Percentiles rank a stretch among this genome's conserved stretches.
phyloP scores from a whole-genome alignment of 805 yeast genomes.

The Candida cerambycidarum region DNA sequence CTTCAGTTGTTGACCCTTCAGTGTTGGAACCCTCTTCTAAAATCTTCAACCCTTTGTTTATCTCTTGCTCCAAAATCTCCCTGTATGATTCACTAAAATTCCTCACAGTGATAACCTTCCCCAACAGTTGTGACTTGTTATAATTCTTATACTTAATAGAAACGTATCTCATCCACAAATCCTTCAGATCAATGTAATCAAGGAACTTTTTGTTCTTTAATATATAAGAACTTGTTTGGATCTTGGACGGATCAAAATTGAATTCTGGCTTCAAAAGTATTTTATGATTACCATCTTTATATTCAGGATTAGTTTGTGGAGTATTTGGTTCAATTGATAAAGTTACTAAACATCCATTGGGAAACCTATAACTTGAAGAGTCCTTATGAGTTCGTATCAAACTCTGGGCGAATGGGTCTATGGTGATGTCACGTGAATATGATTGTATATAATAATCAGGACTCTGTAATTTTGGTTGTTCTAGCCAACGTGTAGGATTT shows the following conservation, averaged over 20 bases:
- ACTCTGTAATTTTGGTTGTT: slow-evolving; percentile 21
- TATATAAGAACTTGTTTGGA: slow-evolving; percentile 25
- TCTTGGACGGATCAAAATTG: not conserved
- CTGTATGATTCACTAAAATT: slow-evolving; percentile 13
- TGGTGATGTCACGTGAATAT: slow-evolving; percentile 16
- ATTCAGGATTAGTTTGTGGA: not conserved
- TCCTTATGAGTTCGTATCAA: slow-evolving; percentile 28
- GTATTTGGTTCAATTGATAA: not conserved
- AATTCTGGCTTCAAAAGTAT: slow-evolving; percentile 15
- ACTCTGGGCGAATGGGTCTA: slow-evolving; percentile 30
- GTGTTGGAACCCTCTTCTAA: no score
- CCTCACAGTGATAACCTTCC: not conserved
- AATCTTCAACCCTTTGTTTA: slow-evolving; percentile 12
- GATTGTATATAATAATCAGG: slow-evolving; percentile 17
- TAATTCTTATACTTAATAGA: slow-evolving; percentile 27
- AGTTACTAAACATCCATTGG: slow-evolving; percentile 26
- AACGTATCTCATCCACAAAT: slow-evolving; percentile 21
- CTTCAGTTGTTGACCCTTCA: slow-evolving; percentile 1
- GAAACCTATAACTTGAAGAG: slow-evolving; percentile 22
- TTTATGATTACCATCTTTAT: not conserved
- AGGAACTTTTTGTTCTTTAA: slow-evolving; percentile 23
- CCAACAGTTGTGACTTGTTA: slow-evolving; percentile 13
- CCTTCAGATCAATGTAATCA: slow-evolving; percentile 15
- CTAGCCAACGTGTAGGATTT: slow-evolving; percentile 31
- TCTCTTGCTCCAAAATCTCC: slow-evolving; percentile 14